Evolutionary conservation across 257 asterid genomes (phyloP).

Genomic region (Solanum medicagineum): DNA sequence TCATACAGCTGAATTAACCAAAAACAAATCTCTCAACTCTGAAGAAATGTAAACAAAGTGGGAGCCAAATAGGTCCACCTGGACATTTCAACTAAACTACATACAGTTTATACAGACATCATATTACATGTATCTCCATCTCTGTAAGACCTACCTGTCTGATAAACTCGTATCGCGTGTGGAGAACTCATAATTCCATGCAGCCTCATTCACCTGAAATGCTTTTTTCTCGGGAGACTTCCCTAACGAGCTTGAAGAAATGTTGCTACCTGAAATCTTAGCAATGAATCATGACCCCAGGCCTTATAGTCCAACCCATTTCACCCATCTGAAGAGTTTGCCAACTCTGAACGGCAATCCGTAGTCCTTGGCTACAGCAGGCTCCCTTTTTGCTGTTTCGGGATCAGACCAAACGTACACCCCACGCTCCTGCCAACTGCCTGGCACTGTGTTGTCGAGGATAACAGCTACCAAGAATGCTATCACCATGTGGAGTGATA

Average conservation of each 20-base stretch:
- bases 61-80: not conserved
- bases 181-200: not conserved
- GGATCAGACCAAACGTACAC: slow-evolving; percentile 85
- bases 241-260: not conserved
- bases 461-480: slow-evolving; percentile 71
- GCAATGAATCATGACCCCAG: not conserved
- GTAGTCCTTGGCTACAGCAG: slow-evolving; percentile 76
- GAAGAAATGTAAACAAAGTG: not conserved
- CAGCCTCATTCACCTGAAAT: not conserved
- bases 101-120: not conserved
- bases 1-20: not conserved
- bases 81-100: not conserved
- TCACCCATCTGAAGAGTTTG: slow-evolving; percentile 84
- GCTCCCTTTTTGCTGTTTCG: slow-evolving; percentile 88
- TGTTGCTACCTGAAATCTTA: not conserved
- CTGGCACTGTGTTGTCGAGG: slow-evolving; percentile 91
- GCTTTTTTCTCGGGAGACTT: not conserved
- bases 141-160: not conserved
- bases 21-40: not conserved
- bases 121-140: slow-evolving; percentile 2
- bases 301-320: slow-evolving; percentile 80
- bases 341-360: slow-evolving; percentile 82
- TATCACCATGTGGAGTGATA: slow-evolving; percentile 86
- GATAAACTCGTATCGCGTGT: not conserved
- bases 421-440: slow-evolving; percentile 87